phyloP scores from a whole-genome alignment of 169 alveolate genomes.

The Plasmodium blacklocki region DNA sequence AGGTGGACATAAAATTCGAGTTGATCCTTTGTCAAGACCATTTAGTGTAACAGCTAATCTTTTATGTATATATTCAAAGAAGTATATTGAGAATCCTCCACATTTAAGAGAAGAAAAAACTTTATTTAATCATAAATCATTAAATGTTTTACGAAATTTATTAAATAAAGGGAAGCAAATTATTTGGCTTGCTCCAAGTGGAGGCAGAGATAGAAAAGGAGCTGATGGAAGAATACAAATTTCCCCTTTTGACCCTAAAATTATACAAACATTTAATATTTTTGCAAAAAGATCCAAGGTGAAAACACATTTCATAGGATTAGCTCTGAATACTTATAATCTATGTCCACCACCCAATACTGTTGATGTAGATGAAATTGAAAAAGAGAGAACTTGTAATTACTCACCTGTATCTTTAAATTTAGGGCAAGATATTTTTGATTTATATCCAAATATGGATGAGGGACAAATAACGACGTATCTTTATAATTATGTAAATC shows the following conservation, averaged over 20 bases:
- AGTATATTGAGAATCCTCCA: slow-evolving; percentile 74
- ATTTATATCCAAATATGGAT: slow-evolving; percentile 46
- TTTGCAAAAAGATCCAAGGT: slow-evolving; percentile 74
- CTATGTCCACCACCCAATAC: slow-evolving; percentile 75
- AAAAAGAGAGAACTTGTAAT: slow-evolving; percentile 62
- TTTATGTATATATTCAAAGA: slow-evolving; percentile 68
- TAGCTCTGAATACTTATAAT: slow-evolving; percentile 72
- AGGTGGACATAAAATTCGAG: slow-evolving; percentile 77
- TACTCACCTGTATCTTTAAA: slow-evolving; percentile 49
- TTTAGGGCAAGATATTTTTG: slow-evolving; percentile 72
- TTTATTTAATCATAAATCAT: slow-evolving; percentile 60
- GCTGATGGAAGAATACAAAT: slow-evolving; percentile 43
- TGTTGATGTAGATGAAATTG: slow-evolving; percentile 76
- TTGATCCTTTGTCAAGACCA: slow-evolving; percentile 74
- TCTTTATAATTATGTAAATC: slow-evolving; percentile 49
- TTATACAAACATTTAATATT: slow-evolving; percentile 62
- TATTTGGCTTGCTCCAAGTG: slow-evolving; percentile 76
- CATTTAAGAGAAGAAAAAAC: slow-evolving; percentile 74
- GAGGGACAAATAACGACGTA: slow-evolving; percentile 26
- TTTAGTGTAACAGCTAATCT: slow-evolving; percentile 70
- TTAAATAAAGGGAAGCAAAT: slow-evolving; percentile 55
- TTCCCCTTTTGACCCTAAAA: slow-evolving; percentile 69
- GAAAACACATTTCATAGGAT: slow-evolving; percentile 71
- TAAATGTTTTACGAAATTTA: slow-evolving; percentile 59
- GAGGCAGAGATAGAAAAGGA: slow-evolving; percentile 72